Percentiles rank a stretch among this genome's conserved stretches.
phyloP scores from a whole-genome alignment of 2,329 filamentous ascomycete genomes.

The Aspergillus ibericus region DNA sequence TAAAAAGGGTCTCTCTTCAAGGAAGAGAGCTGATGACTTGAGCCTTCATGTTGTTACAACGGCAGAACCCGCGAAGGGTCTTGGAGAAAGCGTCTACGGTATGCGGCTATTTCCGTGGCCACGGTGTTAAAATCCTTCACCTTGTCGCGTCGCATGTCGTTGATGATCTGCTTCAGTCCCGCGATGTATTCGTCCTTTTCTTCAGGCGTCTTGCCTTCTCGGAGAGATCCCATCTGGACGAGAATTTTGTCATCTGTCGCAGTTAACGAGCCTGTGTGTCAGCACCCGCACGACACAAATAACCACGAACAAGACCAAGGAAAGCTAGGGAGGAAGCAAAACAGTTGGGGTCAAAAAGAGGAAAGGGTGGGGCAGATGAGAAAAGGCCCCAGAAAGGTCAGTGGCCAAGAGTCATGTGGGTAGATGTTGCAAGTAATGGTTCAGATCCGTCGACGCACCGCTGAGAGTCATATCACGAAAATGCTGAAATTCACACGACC shows the following conservation, averaged over 20 bases:
- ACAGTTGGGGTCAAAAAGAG: neutral
- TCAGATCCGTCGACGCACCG: slow-evolving; percentile 63
- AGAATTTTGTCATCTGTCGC: slow-evolving; percentile 53
- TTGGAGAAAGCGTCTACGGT: slow-evolving; percentile 52
- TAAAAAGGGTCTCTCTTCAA: slow-evolving; percentile 4
- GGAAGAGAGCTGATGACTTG: slow-evolving; percentile 3
- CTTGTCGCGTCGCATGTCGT: slow-evolving; percentile 50
- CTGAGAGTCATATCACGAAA: slow-evolving; percentile 69
- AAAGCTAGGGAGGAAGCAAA: slow-evolving; percentile 4
- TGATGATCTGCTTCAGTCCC: slow-evolving; percentile 51
- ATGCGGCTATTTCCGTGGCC: slow-evolving; percentile 50
- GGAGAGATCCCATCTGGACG: slow-evolving; percentile 49
- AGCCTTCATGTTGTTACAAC: slow-evolving; percentile 37
- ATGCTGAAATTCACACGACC: slow-evolving; percentile 75
- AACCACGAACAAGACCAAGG: slow-evolving; percentile 8
- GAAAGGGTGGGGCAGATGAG: neutral
- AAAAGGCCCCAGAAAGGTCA: slow-evolving; percentile 14
- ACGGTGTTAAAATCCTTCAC: slow-evolving; percentile 53
- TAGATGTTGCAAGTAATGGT: slow-evolving; percentile 24
- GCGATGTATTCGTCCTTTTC: slow-evolving; percentile 46
- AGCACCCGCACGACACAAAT: slow-evolving; percentile 37
- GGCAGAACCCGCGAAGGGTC: slow-evolving; percentile 48
- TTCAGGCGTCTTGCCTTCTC: slow-evolving; percentile 47
- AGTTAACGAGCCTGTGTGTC: slow-evolving; percentile 42
- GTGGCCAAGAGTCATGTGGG: slow-evolving; percentile 14